phyloP scores from a whole-genome alignment of 2,329 filamentous ascomycete genomes.

The Aspergillus tanneri region DNA sequence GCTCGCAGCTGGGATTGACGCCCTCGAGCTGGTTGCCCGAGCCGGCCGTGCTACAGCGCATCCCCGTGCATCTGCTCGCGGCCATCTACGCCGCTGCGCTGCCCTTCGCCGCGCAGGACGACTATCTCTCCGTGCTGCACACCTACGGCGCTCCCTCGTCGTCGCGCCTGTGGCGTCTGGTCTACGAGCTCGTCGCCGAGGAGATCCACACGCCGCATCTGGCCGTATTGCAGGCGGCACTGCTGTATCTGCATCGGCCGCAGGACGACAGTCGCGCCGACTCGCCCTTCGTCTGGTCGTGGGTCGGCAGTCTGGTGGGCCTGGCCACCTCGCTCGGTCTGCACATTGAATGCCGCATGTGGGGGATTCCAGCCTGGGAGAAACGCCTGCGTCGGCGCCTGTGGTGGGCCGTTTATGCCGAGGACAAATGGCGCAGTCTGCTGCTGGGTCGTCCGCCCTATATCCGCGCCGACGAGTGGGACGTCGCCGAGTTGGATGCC shows the following conservation, averaged over 20 bases:
- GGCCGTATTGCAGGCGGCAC: constrained; percentile 32
- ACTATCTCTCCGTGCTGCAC: constrained; percentile 29
- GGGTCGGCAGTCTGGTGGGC: constrained; percentile 38
- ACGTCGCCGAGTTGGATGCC: constrained; percentile 32
- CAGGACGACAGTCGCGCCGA: constrained; percentile 29
- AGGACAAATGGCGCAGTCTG: constrained; percentile 42
- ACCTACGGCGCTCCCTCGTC: constrained; percentile 28
- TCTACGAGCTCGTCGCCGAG: constrained; percentile 31
- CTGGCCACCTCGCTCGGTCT: constrained; percentile 36
- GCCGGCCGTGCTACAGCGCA: constrained; percentile 18
- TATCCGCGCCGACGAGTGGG: constrained; percentile 37
- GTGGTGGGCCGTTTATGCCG: constrained; percentile 43
- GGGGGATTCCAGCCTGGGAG: constrained; percentile 41
- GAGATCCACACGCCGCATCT: constrained; percentile 35
- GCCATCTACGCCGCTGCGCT: constrained; percentile 36
- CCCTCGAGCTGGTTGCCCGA: constrained; percentile 22
- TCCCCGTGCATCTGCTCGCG: constrained; percentile 31
- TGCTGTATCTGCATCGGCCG: constrained; percentile 34
- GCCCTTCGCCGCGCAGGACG: constrained; percentile 34
- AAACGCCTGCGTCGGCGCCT: constrained; percentile 39
- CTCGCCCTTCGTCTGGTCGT: constrained; percentile 39
- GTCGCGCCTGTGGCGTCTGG: constrained; percentile 31
- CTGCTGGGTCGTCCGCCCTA: constrained; percentile 38
- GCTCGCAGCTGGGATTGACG: constrained; percentile 28
- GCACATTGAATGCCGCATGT: constrained; percentile 39